These are phyloP conservation scores for Mollisiaceae sp. DNA, from an alignment of 2,329 filamentous ascomycete genomes.

Conservation along the genomic window DNA sequence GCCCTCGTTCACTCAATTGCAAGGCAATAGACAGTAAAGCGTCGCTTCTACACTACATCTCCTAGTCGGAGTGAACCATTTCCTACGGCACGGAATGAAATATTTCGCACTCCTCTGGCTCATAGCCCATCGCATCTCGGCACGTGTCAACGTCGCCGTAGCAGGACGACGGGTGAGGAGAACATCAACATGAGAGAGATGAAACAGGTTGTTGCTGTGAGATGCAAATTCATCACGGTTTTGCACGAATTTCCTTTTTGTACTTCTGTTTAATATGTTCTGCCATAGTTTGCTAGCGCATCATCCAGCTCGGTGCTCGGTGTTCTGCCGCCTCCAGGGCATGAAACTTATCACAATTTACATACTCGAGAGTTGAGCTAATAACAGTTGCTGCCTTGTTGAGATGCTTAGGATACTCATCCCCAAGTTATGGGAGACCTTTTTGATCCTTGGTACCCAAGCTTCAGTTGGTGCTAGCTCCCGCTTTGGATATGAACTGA, in stretches of 20 bases:
- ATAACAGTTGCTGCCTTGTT: background rate
- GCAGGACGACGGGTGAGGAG: no score
- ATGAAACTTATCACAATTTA: background rate
- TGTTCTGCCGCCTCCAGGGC: background rate
- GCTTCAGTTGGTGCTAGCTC: background rate
- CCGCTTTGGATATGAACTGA: background rate
- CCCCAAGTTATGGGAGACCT: background rate
- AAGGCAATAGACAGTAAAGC: no score
- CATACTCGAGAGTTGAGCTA: background rate
- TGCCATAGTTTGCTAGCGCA: no score
- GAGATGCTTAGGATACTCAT: background rate
- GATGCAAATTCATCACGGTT: background rate
- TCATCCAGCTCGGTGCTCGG: no score
- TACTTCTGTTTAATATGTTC: background rate
- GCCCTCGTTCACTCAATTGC: background rate
- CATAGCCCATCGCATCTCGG: no score
- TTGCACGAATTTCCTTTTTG: background rate
- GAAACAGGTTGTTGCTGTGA: no score
- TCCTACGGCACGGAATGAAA: no score
- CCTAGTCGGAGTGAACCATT: no score
- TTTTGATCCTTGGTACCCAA: background rate
- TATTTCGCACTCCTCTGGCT: no score
- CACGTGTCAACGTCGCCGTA: no score
- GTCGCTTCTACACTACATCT: no score
- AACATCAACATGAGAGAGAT: no score